Evolutionary conservation across 306 rosid species (phyloP), one percentile per base, ranked within the genome.

Genomic region (Cicer yamashitae): DNA sequence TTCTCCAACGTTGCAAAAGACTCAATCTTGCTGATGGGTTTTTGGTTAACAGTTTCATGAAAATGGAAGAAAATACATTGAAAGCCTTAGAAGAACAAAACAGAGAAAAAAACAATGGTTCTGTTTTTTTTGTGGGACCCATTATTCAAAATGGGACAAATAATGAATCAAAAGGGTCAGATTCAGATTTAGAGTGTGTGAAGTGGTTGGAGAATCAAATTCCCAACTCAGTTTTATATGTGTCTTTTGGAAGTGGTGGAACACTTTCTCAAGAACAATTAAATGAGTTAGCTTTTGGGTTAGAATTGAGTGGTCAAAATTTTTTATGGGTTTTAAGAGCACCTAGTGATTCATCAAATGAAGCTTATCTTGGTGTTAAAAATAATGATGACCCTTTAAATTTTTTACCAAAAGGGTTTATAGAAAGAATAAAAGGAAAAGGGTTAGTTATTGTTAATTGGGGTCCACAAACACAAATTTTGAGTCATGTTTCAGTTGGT

Each of bases 221-320:
- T 7, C 62, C 43, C 0, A 64, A 75, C 0, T 82, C 80, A 11
- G 80, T 78, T 59, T 52, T 82, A 9, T 82, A 73, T 44, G 82
- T 78, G 53, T 82, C 83, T 0, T 78, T 82, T 53, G 86, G 86
- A 68, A 82, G 83, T 51, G 76, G 62, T 52, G 79, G 80, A 9
- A 59, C 83, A 9, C 73, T 82, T 1, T 34, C 58, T 37, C 48
- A 68, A 17, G 50, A 78, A 7, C 86, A 82, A 6, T 0, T 82
- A 0, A 67, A 73, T 14, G 83, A 78, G 72, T n/a, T 82, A 11
- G 86, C 80, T 7, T 67, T 67, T 1, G 86, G 86, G 3, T 73
- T 82, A 37, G 83, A 82, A 20, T 13, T 73, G n/a, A 78, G 86
- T 61, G 77, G 48, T 43, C 37, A 59, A 7, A 67, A n/a, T 2